A percentile compares a stretch with the other conserved stretches of the same genome.
Evolutionary conservation across 306 rosid genomes (phyloP).

Genomic region (Heteromeles arbutifolia): DNA sequence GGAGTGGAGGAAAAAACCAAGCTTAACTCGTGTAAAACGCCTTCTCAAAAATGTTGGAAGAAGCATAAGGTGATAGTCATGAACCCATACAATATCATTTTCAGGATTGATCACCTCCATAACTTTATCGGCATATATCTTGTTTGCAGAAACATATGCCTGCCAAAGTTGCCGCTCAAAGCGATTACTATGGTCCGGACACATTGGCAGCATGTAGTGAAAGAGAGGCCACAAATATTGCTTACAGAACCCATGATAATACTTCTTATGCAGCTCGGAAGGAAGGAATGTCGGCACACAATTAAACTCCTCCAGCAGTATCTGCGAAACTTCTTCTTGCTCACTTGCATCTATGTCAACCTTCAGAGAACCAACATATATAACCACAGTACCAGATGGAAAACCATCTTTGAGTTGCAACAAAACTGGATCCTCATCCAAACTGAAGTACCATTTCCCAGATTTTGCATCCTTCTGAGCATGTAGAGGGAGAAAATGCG

Average conservation of each 20-base stretch:
- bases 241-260: conserved; percentile 79
- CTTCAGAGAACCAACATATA: conserved; percentile 63
- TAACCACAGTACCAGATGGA: conserved; percentile 43
- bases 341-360: conserved; percentile 52
- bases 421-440: conserved; percentile 61
- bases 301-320: conserved; percentile 65
- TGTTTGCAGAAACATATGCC: conserved; percentile 84
- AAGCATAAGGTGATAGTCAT: conserved; percentile 93
- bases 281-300: conserved; percentile 79
- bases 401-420: conserved; percentile 63
- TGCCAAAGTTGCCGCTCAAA: conserved; percentile 76
- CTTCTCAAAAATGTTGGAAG: conserved; percentile 81
- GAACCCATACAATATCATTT: conserved; percentile 81
- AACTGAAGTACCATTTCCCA: conserved; percentile 61
- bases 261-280: conserved; percentile 45
- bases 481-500: conserved; percentile 68
- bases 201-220: conserved; percentile 79
- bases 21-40: conserved; percentile 49
- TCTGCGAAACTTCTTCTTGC: conserved; percentile 62
- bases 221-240: conserved; percentile 78
- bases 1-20: conserved; percentile 81
- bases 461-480: conserved; percentile 48
- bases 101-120: conserved; percentile 71
- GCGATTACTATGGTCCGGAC: conserved; percentile 50
- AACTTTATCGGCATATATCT: conserved; percentile 68